Evolutionary conservation across 345 rosid genomes (phyloP), one percentile per base, ranked within the genome.

Genomic region (Psidium guajava): DNA sequence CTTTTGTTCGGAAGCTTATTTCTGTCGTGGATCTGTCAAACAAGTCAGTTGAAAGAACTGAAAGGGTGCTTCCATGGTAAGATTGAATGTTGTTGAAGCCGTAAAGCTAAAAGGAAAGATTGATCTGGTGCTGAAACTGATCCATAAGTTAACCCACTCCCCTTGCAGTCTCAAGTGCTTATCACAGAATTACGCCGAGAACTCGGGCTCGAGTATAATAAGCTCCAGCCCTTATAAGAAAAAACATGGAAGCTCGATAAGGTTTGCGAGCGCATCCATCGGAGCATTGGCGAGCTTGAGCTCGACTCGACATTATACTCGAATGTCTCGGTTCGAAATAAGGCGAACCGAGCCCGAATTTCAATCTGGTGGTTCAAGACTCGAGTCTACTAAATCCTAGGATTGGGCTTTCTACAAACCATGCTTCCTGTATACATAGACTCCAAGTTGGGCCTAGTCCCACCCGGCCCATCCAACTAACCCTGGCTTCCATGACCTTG

Each of bases 201-300:
- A 36, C 36, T 36, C 36, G 3, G 3, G 36, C 36, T 36, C 36
- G 36, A 36, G 36, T 36, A 36, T 36, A 36, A 36, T 3, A 36
- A 36, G 36, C 36, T 36, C 36, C 36, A 36, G 3, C 36, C 36
- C 36, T 36, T 36, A 1, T n/a, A 58, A n/a, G n/a, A 58, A n/a
- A 57, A 57, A 57, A 47, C 9, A 47, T 27, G 0, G 1, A 59
- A 1, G 36, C 9, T 27, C 20, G 2, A 0, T 27, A 13, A 27
- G 18, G 9, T 6, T 61, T 21, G 36, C 2, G 14, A 0, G 5
- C 27, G 21, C 1, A 1, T 61, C 40, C 5, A 27, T 6, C 10
- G 28, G 16, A 61, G 5, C 15, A 61, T 6, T 28, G 40, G 2
- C 28, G 42, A 0, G 74, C 10, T 13, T 0, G 1, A 58, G 32